Percentiles rank a stretch among this genome's conserved stretches.
Conservation (phyloP, 805 yeast species). For the Cyberlindnera maritima region DNA sequence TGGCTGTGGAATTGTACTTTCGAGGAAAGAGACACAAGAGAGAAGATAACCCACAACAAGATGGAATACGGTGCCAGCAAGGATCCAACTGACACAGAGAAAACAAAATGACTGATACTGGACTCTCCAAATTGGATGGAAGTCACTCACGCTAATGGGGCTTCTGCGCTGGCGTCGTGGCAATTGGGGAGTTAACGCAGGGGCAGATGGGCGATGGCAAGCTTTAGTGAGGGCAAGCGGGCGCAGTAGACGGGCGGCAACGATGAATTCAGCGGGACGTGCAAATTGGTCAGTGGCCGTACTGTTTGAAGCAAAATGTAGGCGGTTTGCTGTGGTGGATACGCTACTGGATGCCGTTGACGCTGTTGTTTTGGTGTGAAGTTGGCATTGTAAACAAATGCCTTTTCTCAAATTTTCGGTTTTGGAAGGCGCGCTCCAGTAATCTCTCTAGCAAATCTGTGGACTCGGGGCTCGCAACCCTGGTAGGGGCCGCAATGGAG, state of each 20-base stretch:
- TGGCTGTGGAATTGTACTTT: too few relatives aligned
- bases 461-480: not conserved
- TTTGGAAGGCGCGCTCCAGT: not conserved
- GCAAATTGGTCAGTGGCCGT: not conserved
- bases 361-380: not conserved
- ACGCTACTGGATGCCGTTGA: not conserved
- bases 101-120: too few relatives aligned
- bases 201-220: not conserved
- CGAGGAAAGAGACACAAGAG: too few relatives aligned
- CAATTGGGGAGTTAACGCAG: not conserved
- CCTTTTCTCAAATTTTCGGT: conserved; percentile 11
- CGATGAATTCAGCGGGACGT: not conserved
- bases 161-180: not conserved
- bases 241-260: not conserved
- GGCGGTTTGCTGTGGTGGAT: not conserved
- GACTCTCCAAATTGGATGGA: too few relatives aligned
- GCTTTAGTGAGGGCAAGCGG: not conserved
- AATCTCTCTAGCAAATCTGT: not conserved
- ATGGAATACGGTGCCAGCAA: too few relatives aligned
- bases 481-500: conserved; percentile 2
- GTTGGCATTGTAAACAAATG: conserved; percentile 9
- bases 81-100: too few relatives aligned
- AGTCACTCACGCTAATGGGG: not conserved
- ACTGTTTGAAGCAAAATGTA: not conserved
- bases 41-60: not conserved